Evolutionary conservation across 2,329 filamentous ascomycete genomes (phyloP), one percentile per base, ranked within the genome.

Genomic region (Verticillium zaregamsianum): DNA sequence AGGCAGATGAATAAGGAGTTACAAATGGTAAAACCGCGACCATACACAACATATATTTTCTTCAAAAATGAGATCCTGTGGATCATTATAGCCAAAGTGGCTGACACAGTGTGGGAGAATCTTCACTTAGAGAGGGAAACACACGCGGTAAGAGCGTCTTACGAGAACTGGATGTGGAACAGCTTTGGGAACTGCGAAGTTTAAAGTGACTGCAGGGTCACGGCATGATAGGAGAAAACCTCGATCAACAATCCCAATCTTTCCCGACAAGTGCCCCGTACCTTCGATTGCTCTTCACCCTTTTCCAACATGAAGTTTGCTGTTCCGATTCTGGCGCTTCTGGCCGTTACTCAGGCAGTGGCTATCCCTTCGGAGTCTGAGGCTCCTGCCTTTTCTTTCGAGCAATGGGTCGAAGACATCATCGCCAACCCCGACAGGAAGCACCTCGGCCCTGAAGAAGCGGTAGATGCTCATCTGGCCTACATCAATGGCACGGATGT

Each of bases 341-440:
- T 39, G 37, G 37, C 37, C 37, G 37, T 39, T 17, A 17, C 37
- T 17, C 37, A 39, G 37, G 37, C 37, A 39, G 37, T 39, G 37
- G 37, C 37, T 39, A 39, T 39, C 37, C 37, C 37, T 14, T 39
- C 37, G 37, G 9, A 17, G 37, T 39, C 37, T 17, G 37, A 39
- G 37, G 37, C 37, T 11, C 2, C 37, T 39, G 14, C 56, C 56
- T 63, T 63, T 25, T 63, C 62, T 32, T 63, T 63, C n/a, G 62
- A 59, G 59, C 61, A 45, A 25, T 63, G 62, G 62, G 62, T 60
- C 8, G 62, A 61, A 25, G 59, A 59, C 25, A 61, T 63, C 35
- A 63, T 63, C 17, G 49, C 55, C 35, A 61, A 59, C 56, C 59
- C 62, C 49, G 39, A 52, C 35, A 12, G 37, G 14, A 35, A 63